Percentiles rank a stretch among this genome's conserved stretches.
Conservation (phyloP, 768 basidiomycete genomes). For the Rhizopogon vinicolor region DNA sequence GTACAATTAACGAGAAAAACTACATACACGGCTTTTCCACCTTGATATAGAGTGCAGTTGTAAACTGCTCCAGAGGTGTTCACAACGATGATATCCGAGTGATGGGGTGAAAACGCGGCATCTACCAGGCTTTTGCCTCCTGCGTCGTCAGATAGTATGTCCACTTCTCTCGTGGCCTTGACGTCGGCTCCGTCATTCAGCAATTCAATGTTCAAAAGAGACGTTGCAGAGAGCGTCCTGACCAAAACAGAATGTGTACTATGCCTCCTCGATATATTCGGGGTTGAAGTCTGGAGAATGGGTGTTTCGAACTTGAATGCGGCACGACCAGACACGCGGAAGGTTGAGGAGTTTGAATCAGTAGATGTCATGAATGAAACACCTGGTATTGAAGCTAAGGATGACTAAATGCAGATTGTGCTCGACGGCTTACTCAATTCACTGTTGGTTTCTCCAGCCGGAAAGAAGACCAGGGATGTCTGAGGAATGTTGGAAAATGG, state of each 20-base stretch:
- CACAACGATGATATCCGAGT: conserved; percentile 36
- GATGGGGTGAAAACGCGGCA: conserved; percentile 33
- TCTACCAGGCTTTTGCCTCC: conserved; percentile 43
- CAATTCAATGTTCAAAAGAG: conserved; percentile 32
- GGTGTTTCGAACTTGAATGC: conserved; percentile 56
- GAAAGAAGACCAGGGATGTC: conserved; percentile 45
- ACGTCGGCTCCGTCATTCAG: conserved; percentile 2
- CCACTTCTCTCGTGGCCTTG: conserved; percentile 28
- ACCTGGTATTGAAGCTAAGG: conserved; percentile 4
- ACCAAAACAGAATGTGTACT: conserved; percentile 26
- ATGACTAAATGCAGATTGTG: not conserved
- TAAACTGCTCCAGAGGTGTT: conserved; percentile 53
- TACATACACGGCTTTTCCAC: conserved; percentile 39
- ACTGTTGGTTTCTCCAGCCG: conserved; percentile 54
- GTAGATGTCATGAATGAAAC: conserved; percentile 45
- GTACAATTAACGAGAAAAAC: not conserved
- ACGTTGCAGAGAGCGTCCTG: conserved; percentile 43
- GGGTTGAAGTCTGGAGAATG: conserved; percentile 57
- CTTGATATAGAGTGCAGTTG: conserved; percentile 33
- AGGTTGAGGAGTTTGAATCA: conserved; percentile 25
- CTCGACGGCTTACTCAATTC: conserved; percentile 52
- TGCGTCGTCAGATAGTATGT: conserved; percentile 35
- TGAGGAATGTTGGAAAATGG: conserved; percentile 21
- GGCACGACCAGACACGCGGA: conserved; percentile 38
- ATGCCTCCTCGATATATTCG: conserved; percentile 13